Evolutionary conservation across 1,284 basidiomycete genomes (phyloP).

Genomic region (Cronartium ribicola): DNA sequence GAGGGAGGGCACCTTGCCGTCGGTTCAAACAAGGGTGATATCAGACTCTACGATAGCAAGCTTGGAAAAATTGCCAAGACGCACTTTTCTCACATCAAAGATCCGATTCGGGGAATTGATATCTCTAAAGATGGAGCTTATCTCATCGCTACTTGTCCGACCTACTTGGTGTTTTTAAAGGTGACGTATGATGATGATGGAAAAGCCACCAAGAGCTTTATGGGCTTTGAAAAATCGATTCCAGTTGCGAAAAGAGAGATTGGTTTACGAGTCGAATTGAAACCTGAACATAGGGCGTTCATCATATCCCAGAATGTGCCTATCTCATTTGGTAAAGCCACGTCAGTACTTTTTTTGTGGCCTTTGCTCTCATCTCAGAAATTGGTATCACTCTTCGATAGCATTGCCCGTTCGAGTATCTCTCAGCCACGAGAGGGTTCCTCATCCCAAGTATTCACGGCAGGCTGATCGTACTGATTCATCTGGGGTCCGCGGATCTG

Average conservation of each 20-base stretch:
- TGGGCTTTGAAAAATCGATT: conserved; percentile 93
- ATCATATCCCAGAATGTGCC: conserved; percentile 12
- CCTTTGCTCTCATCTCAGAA: too few species aligned
- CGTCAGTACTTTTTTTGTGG: conserved; percentile 5
- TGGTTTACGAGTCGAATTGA: conserved; percentile 80
- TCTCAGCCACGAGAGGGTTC: not conserved
- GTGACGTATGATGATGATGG: conserved; percentile 83
- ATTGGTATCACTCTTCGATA: too few species aligned
- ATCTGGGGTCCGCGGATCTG: too few species aligned
- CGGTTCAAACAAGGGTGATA: conserved; percentile 93
- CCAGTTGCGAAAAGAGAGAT: conserved; percentile 89
- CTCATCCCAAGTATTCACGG: too few species aligned
- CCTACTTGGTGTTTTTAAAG: conserved; percentile 89
- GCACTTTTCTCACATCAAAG: conserved; percentile 93
- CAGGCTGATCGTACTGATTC: too few species aligned
- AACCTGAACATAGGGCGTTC: conserved; percentile 65
- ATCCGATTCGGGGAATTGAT: conserved; percentile 86
- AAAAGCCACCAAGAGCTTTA: conserved; percentile 67
- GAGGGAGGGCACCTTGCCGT: conserved; percentile 81
- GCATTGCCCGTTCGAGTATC: not conserved
- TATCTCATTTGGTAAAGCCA: conserved; percentile 17
- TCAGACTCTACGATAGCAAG: conserved; percentile 79
- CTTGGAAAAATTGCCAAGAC: conserved; percentile 98
- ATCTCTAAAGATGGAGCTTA: conserved; percentile 90
- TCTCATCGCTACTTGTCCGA: conserved; percentile 93